phyloP scores from a whole-genome alignment of 1,284 basidiomycete species.

The Athelia psychrophila region DNA sequence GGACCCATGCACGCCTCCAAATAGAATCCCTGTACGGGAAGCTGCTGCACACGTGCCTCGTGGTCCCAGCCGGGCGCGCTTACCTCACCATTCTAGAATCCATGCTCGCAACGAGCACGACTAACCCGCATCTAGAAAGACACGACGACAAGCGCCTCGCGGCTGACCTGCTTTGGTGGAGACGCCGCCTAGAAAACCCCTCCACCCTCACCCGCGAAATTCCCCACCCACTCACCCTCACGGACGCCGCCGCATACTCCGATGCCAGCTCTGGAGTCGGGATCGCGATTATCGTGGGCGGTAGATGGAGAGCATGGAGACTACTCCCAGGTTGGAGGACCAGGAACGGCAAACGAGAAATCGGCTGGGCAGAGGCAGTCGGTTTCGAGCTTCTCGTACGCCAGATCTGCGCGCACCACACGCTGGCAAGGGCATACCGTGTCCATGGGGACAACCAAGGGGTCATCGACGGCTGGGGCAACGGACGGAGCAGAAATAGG shows the following conservation, averaged over 20 bases:
- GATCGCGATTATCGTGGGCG: slow-evolving; percentile 27
- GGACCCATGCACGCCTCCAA: slow-evolving; percentile 21
- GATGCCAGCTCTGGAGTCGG: slow-evolving; percentile 40
- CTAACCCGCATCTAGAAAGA: slow-evolving; percentile 23
- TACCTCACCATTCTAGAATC: slow-evolving; percentile 30
- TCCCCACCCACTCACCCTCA: slow-evolving; percentile 20
- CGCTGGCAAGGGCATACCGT: slow-evolving; percentile 9
- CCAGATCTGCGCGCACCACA: slow-evolving; percentile 8
- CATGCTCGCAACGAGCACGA: slow-evolving; percentile 16
- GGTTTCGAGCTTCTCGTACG: slow-evolving; percentile 34
- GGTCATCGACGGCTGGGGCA: slow-evolving; percentile 37
- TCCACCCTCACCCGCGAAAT: slow-evolving; percentile 19
- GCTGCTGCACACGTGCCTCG: slow-evolving; percentile 24
- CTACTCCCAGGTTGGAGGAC: slow-evolving; percentile 32
- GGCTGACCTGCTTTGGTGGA: slow-evolving; percentile 39
- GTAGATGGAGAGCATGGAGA: slow-evolving; percentile 32
- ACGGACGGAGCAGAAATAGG: slow-evolving; percentile 28
- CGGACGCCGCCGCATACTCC: slow-evolving; percentile 31
- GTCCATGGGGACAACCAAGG: slow-evolving; percentile 35
- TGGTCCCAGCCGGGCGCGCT: slow-evolving; percentile 25
- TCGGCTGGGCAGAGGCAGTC: slow-evolving; percentile 33
- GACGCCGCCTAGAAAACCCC: background rate
- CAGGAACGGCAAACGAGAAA: slow-evolving; percentile 17
- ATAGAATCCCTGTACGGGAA: slow-evolving; percentile 30
- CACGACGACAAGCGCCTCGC: slow-evolving; percentile 13